A percentile compares a stretch with the other conserved stretches of the same genome.
Evolutionary conservation across 495 filamentous ascomycete species (phyloP).

Genomic region (Lentithecium fluviatile): DNA sequence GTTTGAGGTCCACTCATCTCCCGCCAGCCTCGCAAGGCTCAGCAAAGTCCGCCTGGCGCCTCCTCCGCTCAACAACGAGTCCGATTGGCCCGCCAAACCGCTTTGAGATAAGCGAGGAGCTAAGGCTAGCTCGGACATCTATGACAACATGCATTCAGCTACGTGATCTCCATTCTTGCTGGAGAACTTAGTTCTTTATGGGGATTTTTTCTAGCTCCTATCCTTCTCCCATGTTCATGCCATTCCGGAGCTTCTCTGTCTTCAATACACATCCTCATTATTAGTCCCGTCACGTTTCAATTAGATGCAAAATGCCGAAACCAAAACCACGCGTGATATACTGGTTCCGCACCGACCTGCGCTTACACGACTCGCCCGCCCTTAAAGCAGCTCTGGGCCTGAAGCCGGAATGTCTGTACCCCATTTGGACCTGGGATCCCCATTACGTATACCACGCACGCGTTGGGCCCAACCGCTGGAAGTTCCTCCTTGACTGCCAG

Average conservation of each 20-base stretch:
- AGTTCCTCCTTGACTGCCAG: conserved; percentile 67
- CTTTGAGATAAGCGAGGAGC: conserved; percentile 25
- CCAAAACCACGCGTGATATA: conserved; percentile 59
- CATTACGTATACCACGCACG: conserved; percentile 69
- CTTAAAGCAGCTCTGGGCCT: conserved; percentile 63
- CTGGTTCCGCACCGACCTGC: conserved; percentile 72
- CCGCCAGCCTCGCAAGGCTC: too few relatives aligned
- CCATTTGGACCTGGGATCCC: conserved; percentile 70
- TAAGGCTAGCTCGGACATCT: conserved; percentile 11
- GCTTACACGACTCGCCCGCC: conserved; percentile 69
- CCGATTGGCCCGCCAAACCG: too few relatives aligned
- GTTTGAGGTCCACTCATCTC: too few relatives aligned
- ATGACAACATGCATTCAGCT: conserved; percentile 26
- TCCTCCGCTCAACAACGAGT: too few relatives aligned
- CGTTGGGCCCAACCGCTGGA: conserved; percentile 65
- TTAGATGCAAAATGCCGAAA: neutral
- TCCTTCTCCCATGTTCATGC: neutral
- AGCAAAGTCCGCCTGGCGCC: too few relatives aligned
- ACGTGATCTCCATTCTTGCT: neutral
- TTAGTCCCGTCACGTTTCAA: neutral
- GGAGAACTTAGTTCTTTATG: neutral
- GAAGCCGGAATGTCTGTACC: conserved; percentile 60
- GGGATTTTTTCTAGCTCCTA: neutral
- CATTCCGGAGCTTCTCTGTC: neutral
- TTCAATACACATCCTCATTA: neutral